A percentile compares a stretch with the other conserved stretches of the same genome.
These are phyloP conservation scores for Nicotiana tabacum DNA, from an alignment of 257 asterid species.

Conservation along the genomic window DNA sequence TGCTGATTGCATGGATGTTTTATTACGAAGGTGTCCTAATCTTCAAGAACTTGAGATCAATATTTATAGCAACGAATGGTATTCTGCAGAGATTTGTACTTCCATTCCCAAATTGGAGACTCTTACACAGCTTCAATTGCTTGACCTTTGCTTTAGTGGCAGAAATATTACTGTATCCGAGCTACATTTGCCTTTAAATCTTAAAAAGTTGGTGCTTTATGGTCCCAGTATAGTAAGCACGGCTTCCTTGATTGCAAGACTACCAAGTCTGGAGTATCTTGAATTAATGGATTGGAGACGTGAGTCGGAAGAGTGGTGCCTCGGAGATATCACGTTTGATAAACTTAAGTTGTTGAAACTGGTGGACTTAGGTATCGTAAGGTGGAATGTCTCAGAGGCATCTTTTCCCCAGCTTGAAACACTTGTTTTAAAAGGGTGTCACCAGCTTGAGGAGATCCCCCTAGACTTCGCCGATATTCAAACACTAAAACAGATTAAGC, in stretches of 20 bases:
- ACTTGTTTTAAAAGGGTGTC: background rate
- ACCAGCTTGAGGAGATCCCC: background rate
- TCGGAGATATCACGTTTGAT: background rate
- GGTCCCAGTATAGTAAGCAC: too few relatives aligned
- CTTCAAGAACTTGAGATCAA: background rate
- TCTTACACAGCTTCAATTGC: background rate
- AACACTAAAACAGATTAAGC: background rate
- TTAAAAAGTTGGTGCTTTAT: background rate
- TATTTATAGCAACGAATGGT: too few relatives aligned
- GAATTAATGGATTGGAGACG: fast-evolving
- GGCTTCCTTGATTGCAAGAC: background rate
- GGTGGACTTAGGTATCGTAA: background rate
- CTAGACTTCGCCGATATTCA: background rate
- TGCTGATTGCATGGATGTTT: background rate
- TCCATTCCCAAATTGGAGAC: background rate
- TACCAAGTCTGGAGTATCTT: background rate
- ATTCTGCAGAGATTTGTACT: background rate
- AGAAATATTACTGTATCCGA: fast-evolving
- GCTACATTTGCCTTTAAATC: background rate
- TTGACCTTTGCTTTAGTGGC: background rate
- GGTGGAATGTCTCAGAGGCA: background rate
- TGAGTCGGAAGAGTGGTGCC: background rate
- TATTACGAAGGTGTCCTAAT: background rate
- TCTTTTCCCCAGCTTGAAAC: background rate
- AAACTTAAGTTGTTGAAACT: background rate